Base-by-base conservation (phyloP, 1,284 basidiomycete genomes). In the Fomitopsis pinicola region DNA sequence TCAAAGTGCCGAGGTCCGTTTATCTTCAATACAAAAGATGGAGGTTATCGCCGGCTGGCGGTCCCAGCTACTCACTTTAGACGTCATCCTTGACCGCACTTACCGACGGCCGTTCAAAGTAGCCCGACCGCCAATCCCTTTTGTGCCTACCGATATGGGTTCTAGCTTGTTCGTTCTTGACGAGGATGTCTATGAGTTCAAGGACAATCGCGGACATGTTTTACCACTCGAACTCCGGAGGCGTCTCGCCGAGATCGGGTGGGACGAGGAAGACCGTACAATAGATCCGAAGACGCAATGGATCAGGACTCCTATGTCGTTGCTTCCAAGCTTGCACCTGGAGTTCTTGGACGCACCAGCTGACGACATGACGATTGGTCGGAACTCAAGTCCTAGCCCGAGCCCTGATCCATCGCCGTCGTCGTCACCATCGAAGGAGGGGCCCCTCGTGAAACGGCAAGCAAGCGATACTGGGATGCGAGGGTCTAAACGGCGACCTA, bases 121-220 rank as follows among this genome's bases (percentile, higher is more conserved):
- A n/a, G 80, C 84, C 14, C 80, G 87, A 30, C 82, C 80, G 12
- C 86, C 86, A 2, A 77, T 90, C 12, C 74, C 84, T 2, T 91
- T 90, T 66, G 81, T 89, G 10, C 81, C 87, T 0, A 88, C 87
- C 0, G 88, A 90, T 66, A 85, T 90, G 56, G 89, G 89, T 1
- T 83, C 83, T 1, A 82, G 73, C 63, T 70, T 76, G 2, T 88
- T 82, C 63, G 76, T 87, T 5, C 77, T 77, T 17, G 80, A 82
- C 53, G 83, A 87, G 60, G 82, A 83, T 59, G 68, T 73, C 0
- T 79, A 81, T 36, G 82, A 84, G 55, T 68, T 73, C 58, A 79
- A 80, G 61, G 79, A 82, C 60, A 79, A 76, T 33, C 68, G 74
- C 54, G 78, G 77, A 2, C 72, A 74, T 48, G 72, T 72, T 1